Evolutionary conservation across 441 rosid species (phyloP), one percentile per base, ranked within the genome.

Genomic region (Mallotus repandus): DNA sequence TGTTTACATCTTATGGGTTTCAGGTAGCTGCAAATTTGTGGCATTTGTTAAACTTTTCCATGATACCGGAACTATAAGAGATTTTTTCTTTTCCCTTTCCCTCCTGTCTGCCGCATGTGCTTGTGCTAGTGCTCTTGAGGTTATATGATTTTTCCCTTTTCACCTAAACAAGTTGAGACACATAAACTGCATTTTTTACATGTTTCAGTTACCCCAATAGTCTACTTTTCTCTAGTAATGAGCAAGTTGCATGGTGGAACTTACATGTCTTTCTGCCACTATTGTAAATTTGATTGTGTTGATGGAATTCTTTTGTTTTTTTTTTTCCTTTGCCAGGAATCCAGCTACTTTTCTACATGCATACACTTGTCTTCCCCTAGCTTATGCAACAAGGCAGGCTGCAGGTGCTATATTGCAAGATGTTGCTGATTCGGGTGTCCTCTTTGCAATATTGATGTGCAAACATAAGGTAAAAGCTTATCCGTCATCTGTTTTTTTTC

Each of bases 271-370:
- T 11, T 16, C 19, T 19, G 5, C 21, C n/a, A 16, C 25, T 15
- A 5, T 19, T 55, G 16, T 48, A 63, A 72, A 60, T 66, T 16
- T 48, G 56, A 43, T 59, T 45, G n/a, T 55, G 60, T 43, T 78
- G 70, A 71, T 32, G 69, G 62, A 56, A 55, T 19, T 72, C 43
- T 22, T 4, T 53, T 18, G n/a, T 25, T 25, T 25, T 16, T 41
- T 76, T 38, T 38, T 64, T 6, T 29, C 12, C 55, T 69, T 74
- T 66, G 25, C 21, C 77, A 93, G 99, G 97, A 93, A 90, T 68
- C 96, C 96, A 12, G 97, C 97, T 68, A 85, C 98, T 49, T 96
- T 96, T 89, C 94, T 96, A 76, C 98, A 91, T 87, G 97, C 97
- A 62, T 93, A 96, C 82, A 88, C 99, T 66, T 96, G 99, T 82